phyloP scores from a whole-genome alignment of 139 green algal species.

The Deuterostichococcus epilithicus region DNA sequence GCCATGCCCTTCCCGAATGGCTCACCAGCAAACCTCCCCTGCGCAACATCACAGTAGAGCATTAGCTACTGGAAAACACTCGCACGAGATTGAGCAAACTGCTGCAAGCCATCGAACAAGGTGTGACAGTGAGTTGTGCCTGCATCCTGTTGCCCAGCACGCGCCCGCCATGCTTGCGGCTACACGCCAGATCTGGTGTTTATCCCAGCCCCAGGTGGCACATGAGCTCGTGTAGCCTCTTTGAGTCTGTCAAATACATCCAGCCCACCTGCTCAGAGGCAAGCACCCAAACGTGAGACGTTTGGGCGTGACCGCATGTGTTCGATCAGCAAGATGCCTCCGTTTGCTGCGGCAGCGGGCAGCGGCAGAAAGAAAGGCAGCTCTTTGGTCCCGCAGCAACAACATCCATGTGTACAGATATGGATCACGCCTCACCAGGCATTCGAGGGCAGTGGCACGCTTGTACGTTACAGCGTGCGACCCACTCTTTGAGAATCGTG shows the following conservation, averaged over 20 bases:
- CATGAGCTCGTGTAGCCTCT: conserved; percentile 44
- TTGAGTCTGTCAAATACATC: conserved; percentile 41
- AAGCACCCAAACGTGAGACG: neutral
- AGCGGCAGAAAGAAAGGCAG: neutral
- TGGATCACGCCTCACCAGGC: conserved; percentile 40
- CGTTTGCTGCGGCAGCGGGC: neutral
- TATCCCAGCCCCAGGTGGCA: conserved; percentile 30
- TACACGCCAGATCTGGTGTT: neutral
- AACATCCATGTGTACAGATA: neutral
- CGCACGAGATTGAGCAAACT: too few species aligned
- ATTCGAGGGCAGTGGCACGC: conserved; percentile 54
- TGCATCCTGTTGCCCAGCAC: too few species aligned
- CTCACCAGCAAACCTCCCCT: too few species aligned
- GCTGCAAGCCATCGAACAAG: too few species aligned
- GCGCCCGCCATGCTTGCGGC: too few species aligned
- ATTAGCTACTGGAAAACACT: too few species aligned
- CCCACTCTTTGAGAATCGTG: conserved; percentile 27
- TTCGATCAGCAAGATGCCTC: too few species aligned
- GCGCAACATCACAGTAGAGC: too few species aligned
- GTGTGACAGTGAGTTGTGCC: too few species aligned
- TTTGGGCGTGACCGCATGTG: too few species aligned
- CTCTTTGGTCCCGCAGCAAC: neutral
- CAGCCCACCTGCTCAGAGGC: conserved; percentile 35
- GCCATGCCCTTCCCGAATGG: too few species aligned
- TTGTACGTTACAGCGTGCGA: conserved; percentile 35